Evolutionary conservation across 164 flowering plant genomes (phyloP).

Genomic region (Santalum album): DNA sequence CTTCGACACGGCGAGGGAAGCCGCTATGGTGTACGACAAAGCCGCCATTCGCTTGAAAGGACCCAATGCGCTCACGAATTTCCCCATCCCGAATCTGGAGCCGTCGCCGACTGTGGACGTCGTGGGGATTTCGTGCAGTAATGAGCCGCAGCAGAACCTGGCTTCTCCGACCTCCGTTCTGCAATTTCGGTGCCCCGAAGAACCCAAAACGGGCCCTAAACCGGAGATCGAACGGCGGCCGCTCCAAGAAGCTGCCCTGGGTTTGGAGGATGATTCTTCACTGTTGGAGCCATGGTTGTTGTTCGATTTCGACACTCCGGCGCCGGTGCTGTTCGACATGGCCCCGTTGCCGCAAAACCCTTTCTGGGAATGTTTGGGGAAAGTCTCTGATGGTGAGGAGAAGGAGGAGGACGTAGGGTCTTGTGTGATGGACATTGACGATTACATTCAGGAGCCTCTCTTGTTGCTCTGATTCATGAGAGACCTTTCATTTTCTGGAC

Average conservation of each 20-base stretch:
- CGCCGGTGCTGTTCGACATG: conserved; percentile 4
- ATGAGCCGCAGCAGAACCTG: conserved; percentile 13
- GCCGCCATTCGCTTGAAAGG: conserved; percentile 31
- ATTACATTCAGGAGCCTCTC: not conserved
- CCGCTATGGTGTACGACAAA: conserved; percentile 29
- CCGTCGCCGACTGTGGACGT: conserved; percentile 5
- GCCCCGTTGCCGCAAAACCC: not conserved
- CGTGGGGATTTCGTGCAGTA: conserved; percentile 11
- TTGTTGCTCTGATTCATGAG: not conserved
- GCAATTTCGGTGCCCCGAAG: conserved; percentile 19
- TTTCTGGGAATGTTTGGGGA: not conserved
- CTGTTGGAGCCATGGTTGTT: conserved; percentile 7
- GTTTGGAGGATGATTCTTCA: not conserved
- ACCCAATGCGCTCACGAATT: conserved; percentile 25
- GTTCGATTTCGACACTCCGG: conserved; percentile 10
- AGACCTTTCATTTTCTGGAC: not conserved
- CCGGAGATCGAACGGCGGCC: conserved; percentile 1
- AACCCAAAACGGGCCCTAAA: conserved; percentile 8
- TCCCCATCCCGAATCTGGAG: conserved; percentile 2
- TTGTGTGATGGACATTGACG: not conserved
- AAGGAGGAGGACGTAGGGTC: not conserved
- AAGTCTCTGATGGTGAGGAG: not conserved
- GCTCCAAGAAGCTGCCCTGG: not conserved
- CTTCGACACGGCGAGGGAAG: conserved; percentile 35
- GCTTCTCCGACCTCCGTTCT: conserved; percentile 40